These are phyloP conservation scores for Leccinellum luteum DNA, from an alignment of 768 basidiomycete genomes.

Conservation along the genomic window DNA sequence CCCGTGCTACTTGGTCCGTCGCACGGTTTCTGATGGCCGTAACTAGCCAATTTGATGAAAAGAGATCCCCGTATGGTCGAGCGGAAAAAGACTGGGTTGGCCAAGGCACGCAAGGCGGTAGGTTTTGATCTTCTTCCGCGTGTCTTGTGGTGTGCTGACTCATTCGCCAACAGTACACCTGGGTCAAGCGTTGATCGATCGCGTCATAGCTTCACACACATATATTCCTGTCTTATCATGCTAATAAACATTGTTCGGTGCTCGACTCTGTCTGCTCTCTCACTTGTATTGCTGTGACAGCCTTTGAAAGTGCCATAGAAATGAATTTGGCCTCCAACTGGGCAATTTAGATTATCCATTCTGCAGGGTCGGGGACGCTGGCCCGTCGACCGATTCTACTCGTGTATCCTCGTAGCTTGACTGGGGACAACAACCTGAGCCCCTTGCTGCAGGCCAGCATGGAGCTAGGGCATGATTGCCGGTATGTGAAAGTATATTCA, in stretches of 20 bases:
- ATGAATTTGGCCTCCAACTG: not conserved
- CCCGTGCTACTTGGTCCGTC: not conserved
- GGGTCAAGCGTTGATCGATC: constrained; percentile 88
- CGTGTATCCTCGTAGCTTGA: not conserved
- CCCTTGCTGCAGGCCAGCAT: not conserved
- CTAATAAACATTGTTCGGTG: not conserved
- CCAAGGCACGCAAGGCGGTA: constrained; percentile 91
- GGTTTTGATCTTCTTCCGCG: constrained; percentile 23
- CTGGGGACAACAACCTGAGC: too few relatives aligned
- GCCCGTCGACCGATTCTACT: not conserved
- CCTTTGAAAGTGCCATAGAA: not conserved
- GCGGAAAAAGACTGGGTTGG: constrained; percentile 91
- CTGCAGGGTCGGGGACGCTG: not conserved
- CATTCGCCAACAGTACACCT: constrained; percentile 60
- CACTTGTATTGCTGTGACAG: not conserved
- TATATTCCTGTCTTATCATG: not conserved
- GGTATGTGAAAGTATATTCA: not conserved
- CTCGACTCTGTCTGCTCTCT: not conserved
- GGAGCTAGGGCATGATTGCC: not conserved
- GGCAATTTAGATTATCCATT: not conserved
- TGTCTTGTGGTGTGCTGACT: constrained; percentile 3
- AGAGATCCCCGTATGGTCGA: constrained; percentile 98
- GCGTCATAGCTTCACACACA: not conserved
- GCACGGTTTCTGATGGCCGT: not conserved
- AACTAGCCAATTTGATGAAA: constrained; percentile 74